phyloP scores from a whole-genome alignment of 192 early-diverging fungal genomes.

The Funneliformis mosseae region DNA sequence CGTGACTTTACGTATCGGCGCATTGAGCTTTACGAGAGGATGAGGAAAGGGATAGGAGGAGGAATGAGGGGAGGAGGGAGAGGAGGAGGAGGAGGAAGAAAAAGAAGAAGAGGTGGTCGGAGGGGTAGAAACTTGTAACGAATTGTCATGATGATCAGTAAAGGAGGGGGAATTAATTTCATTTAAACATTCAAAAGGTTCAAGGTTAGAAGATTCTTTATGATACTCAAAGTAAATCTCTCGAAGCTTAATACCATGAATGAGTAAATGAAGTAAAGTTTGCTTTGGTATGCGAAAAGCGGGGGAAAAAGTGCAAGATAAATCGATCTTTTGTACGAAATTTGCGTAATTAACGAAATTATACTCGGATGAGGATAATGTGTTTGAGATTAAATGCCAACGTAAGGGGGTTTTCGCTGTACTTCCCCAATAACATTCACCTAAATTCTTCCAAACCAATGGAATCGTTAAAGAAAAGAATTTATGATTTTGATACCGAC shows the following conservation, averaged over 20 bases:
- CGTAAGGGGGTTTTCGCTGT: neutral
- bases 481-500: neutral
- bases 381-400: neutral
- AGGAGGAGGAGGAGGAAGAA: neutral
- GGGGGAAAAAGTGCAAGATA: neutral
- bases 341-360: neutral
- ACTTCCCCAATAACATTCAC: neutral
- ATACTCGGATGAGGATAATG: neutral
- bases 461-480: neutral
- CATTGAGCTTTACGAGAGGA: neutral
- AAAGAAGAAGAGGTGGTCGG: neutral
- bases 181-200: neutral
- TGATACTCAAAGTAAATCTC: slow-evolving; percentile 6
- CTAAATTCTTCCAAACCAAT: neutral
- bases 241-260: neutral
- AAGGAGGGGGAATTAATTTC: neutral
- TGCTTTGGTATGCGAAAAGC: neutral
- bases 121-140: neutral
- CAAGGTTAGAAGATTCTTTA: neutral
- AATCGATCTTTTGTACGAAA: neutral
- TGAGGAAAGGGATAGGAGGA: no score
- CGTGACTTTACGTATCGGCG: neutral
- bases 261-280: neutral
- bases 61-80: no score
- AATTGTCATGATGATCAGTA: neutral